These are phyloP conservation scores for Candida broadrunensis DNA, from an alignment of 805 yeast genomes.

Conservation along the genomic window DNA sequence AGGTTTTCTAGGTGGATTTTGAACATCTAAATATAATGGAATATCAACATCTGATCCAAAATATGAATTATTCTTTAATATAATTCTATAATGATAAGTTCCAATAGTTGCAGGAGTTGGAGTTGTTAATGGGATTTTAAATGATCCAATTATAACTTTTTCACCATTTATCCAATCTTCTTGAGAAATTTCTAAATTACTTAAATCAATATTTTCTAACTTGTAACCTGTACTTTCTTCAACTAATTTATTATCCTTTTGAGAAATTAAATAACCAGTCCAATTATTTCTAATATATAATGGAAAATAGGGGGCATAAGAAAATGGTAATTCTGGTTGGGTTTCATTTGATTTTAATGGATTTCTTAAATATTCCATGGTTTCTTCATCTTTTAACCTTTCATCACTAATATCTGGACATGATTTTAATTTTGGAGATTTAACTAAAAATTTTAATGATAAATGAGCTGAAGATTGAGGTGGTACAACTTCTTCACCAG, in stretches of 20 bases:
- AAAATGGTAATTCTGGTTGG: slow-evolving; percentile 69
- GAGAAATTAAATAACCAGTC: slow-evolving; percentile 67
- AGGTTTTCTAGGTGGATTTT: slow-evolving; percentile 44
- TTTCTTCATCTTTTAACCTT: slow-evolving; percentile 53
- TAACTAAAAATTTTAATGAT: slow-evolving; percentile 68
- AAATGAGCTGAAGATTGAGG: slow-evolving; percentile 66
- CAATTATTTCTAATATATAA: slow-evolving; percentile 46
- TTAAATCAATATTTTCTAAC: slow-evolving; percentile 49
- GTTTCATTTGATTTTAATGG: slow-evolving; percentile 64
- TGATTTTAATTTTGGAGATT: slow-evolving; percentile 69
- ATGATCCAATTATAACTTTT: slow-evolving; percentile 57
- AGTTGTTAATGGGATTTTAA: slow-evolving; percentile 67
- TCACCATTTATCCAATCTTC: slow-evolving; percentile 50
- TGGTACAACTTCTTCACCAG: slow-evolving; percentile 82
- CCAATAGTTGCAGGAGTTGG: slow-evolving; percentile 80
- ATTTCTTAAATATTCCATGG: slow-evolving; percentile 64
- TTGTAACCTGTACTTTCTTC: slow-evolving; percentile 56
- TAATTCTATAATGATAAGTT: slow-evolving; percentile 62
- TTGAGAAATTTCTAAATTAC: slow-evolving; percentile 52
- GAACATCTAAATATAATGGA: slow-evolving; percentile 69
- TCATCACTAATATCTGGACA: slow-evolving; percentile 42
- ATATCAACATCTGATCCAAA: slow-evolving; percentile 79
- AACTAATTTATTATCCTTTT: slow-evolving; percentile 75
- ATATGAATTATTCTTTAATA: slow-evolving; percentile 70
- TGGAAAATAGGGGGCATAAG: slow-evolving; percentile 79